These are phyloP conservation scores for Capniomyces stellatus DNA, from an alignment of 371 early-diverging fungal species.

Conservation along the genomic window DNA sequence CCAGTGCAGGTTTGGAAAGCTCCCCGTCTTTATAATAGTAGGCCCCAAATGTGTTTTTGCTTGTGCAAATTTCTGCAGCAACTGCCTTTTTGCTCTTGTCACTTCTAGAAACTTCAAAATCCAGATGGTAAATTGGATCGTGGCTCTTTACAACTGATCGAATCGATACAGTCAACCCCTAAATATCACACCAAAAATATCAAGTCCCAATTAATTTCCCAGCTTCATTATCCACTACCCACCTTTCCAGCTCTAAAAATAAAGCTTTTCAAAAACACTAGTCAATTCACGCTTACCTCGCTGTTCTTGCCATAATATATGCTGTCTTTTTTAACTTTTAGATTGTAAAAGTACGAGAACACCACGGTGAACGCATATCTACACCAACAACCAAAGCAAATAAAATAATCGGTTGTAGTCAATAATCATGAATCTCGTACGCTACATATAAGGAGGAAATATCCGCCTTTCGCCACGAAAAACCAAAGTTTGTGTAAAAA, in stretches of 20 bases:
- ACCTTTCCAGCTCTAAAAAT: too few species aligned
- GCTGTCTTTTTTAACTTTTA: background rate
- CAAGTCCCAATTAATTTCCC: too few species aligned
- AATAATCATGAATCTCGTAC: too few species aligned
- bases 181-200: too few species aligned
- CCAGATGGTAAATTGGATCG: constrained; percentile 17
- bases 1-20: constrained; percentile 12
- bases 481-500: too few species aligned
- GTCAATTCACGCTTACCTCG: background rate
- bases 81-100: constrained; percentile 1
- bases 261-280: too few species aligned
- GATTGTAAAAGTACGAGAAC: background rate
- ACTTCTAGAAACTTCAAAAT: background rate
- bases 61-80: constrained; percentile 17
- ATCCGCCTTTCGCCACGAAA: too few species aligned
- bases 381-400: too few species aligned
- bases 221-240: too few species aligned
- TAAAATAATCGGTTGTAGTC: too few species aligned
- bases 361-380: too few species aligned
- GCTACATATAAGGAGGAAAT: too few species aligned
- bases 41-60: constrained; percentile 10
- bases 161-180: constrained; percentile 20
- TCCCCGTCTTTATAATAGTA: constrained; percentile 24
- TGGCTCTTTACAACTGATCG: constrained; percentile 15
- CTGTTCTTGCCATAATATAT: background rate